Conservation (phyloP, 1,139 yeast genomes). For the Saccharomycopsis crataegensis region DNA sequence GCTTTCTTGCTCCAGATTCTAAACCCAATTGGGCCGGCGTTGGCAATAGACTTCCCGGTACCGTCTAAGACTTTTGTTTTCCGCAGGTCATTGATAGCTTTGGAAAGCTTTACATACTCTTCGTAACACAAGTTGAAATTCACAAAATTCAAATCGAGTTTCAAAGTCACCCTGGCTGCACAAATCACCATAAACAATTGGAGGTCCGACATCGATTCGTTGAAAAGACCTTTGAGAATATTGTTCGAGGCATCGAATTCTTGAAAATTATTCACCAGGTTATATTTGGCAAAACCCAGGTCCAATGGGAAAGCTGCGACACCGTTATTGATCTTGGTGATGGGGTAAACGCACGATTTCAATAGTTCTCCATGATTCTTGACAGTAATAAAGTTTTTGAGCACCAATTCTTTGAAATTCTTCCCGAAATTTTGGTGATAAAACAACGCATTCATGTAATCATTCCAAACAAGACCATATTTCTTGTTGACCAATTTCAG, state of each 20-base stretch:
- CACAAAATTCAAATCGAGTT: constrained; percentile 46
- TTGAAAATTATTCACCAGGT: constrained; percentile 16
- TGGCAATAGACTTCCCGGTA: constrained; percentile 30
- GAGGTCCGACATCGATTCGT: constrained; percentile 50
- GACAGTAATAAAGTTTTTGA: constrained; percentile 48
- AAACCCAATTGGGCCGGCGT: constrained; percentile 33
- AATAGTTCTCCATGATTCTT: constrained; percentile 53
- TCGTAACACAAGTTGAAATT: constrained; percentile 74
- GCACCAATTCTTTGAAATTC: constrained; percentile 31
- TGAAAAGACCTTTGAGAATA: constrained; percentile 8
- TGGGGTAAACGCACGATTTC: constrained; percentile 41
- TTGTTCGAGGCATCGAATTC: background rate
- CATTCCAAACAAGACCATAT: constrained; percentile 46
- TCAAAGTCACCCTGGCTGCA: constrained; percentile 63
- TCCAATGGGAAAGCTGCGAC: constrained; percentile 32
- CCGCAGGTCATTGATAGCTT: constrained; percentile 37
- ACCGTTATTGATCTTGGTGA: constrained; percentile 31
- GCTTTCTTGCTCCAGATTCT: constrained; percentile 44
- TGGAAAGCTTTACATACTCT: constrained; percentile 60
- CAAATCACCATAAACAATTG: constrained; percentile 65
- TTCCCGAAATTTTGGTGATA: constrained; percentile 24
- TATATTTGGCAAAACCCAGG: constrained; percentile 27
- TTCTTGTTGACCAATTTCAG: constrained; percentile 22
- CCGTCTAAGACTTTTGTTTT: constrained; percentile 27
- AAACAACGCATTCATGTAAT: constrained; percentile 31